Percentiles rank a stretch among this genome's conserved stretches.
Conservation (phyloP, 768 basidiomycete genomes). For the Leccinum rimulosum region DNA sequence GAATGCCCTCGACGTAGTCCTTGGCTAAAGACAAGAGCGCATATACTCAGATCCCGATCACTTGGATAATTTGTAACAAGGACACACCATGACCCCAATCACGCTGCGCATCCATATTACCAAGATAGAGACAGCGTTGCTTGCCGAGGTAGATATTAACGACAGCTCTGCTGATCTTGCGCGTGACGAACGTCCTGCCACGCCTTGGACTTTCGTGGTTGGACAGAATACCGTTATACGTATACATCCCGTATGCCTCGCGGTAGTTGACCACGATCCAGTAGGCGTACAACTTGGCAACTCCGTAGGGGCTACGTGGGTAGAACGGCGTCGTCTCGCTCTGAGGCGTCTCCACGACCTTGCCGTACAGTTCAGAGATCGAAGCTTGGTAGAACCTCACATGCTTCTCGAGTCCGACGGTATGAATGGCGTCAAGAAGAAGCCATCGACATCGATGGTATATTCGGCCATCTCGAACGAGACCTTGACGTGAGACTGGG, state of each 20-base stretch:
- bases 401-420: constrained; percentile 91
- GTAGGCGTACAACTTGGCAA: constrained; percentile 90
- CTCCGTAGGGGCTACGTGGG: constrained; percentile 96
- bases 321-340: constrained; percentile 97
- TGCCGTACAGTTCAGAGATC: constrained; percentile 95
- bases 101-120: constrained; percentile 91
- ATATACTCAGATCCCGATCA: constrained; percentile 3
- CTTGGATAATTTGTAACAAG: not conserved
- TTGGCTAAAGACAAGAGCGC: too few relatives aligned
- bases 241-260: constrained; percentile 95
- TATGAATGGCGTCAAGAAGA: constrained; percentile 96
- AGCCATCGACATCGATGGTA: constrained; percentile 94
- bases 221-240: constrained; percentile 96
- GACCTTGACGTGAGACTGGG: constrained; percentile 98
- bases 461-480: constrained; percentile 99
- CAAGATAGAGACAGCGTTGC: constrained; percentile 87
- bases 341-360: constrained; percentile 94
- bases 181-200: constrained; percentile 93
- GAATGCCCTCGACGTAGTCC: too few relatives aligned
- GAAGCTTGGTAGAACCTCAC: constrained; percentile 97
- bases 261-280: constrained; percentile 93
- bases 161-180: constrained; percentile 90
- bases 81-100: constrained; percentile 94
- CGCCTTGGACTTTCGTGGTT: constrained; percentile 97
- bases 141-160: constrained; percentile 92